Conservation (phyloP, 2,329 filamentous ascomycete genomes). For the Cryphonectria japonica region DNA sequence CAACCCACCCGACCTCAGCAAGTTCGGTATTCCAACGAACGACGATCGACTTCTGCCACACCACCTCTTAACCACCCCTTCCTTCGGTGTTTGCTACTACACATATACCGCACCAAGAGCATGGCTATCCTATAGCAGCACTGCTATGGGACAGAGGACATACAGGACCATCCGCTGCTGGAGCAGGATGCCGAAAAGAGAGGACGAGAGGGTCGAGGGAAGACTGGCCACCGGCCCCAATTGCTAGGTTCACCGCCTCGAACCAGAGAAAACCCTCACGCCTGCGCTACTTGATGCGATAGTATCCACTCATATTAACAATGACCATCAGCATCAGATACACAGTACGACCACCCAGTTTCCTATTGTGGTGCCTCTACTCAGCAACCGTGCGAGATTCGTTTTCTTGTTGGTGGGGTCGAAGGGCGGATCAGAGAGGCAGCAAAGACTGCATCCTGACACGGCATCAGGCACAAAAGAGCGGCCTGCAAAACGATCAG, state of each 20-base stretch:
- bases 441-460: neutral
- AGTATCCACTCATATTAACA: neutral
- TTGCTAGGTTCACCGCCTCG: constrained; percentile 3
- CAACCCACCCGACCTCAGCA: neutral
- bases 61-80: neutral
- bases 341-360: neutral
- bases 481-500: neutral
- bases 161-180: neutral
- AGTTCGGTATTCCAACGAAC: neutral
- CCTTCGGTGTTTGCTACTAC: neutral
- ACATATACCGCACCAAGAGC: neutral
- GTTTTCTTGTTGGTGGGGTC: neutral
- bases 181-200: neutral
- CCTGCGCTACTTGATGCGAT: neutral
- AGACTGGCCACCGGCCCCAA: neutral
- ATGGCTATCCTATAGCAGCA: neutral
- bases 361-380: neutral
- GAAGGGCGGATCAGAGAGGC: neutral
- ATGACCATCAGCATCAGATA: constrained; percentile 2
- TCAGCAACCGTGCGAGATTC: neutral
- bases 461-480: neutral
- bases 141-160: neutral
- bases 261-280: neutral
- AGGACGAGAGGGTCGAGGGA: neutral
- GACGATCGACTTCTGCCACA: neutral